Base-by-base conservation (phyloP, 495 filamentous ascomycete genomes). In the Penicillium paradoxum region DNA sequence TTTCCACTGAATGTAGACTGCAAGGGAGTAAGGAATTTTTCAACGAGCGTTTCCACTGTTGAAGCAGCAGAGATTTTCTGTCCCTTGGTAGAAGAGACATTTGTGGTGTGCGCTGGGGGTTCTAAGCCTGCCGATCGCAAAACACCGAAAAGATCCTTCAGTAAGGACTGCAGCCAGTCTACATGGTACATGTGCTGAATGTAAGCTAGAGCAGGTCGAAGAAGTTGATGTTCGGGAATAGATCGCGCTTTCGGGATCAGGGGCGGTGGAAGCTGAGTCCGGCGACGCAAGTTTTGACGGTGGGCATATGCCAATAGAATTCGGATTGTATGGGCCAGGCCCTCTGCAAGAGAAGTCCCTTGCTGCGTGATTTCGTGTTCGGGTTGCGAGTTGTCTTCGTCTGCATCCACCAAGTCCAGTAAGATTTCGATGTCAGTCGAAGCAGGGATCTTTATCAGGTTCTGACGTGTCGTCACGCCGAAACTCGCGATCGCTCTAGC, bases 221-320 rank as follows among this genome's bases (percentile, higher is more conserved):
- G 74, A 22, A 93, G 71, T 34, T 72, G 68, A 46, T 88, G 82
- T 36, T 84, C 71, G 0, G 73, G 78, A 2, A 66, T 62, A 7
- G 73, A 51, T 40, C 74, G 74, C 47, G 73, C 82, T 33, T 68
- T 67, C 6, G 69, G 71, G 2, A 74, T 75, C n/a, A 87, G 63
- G 0, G 85, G 81, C 0, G 77, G 77, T 17, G 86, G 83, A 0
- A 75, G 65, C 53, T 83, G 80, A 6, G 80, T 84, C 34, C 88
- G 78, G 3, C 76, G 78, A 11, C 75, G 74, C 11, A 86, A 73
- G 38, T 83, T 89, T 54, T 85, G 79, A 18, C 83, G 77, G 63
- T 95, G 88, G 9, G 84, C 79, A 55, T 87, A 82, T 25, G 78
- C 78, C n/a, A 92, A 79, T 4, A 91, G 76, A 34, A 92, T 76